Evolutionary conservation across 2,329 filamentous ascomycete genomes (phyloP).

Genomic region (Endoconidiophora polonica): DNA sequence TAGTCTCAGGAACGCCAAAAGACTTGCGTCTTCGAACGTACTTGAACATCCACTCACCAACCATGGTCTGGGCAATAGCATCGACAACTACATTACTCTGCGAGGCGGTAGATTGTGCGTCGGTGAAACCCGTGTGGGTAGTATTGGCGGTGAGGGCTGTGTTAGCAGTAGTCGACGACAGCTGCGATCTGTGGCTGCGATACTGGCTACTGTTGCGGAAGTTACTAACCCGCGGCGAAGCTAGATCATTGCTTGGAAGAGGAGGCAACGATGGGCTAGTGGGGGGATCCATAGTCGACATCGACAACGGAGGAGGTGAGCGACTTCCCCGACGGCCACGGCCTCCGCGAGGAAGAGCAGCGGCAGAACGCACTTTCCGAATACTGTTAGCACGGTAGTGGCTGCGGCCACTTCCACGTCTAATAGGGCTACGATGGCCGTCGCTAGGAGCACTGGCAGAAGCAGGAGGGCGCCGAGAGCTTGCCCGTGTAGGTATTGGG

Average conservation of each 20-base stretch:
- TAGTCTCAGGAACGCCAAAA: conserved; percentile 60
- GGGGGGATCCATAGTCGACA: conserved; percentile 43
- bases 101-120: conserved; percentile 32
- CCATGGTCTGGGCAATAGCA: conserved; percentile 94
- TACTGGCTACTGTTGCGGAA: conserved; percentile 23
- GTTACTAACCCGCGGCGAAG: conserved; percentile 29
- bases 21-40: conserved; percentile 78
- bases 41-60: conserved; percentile 94
- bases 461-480: conserved; percentile 58
- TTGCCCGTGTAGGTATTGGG: conserved; percentile 77
- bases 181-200: conserved; percentile 35
- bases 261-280: conserved; percentile 59
- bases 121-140: conserved; percentile 24
- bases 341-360: conserved; percentile 45
- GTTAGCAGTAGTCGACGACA: conserved; percentile 42
- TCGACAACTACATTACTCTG: conserved; percentile 80
- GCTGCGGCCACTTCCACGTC: conserved; percentile 31
- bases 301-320: conserved; percentile 49
- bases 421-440: conserved; percentile 60
- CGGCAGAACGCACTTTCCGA: conserved; percentile 73
- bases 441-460: conserved; percentile 52
- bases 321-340: conserved; percentile 34
- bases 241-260: conserved; percentile 49
- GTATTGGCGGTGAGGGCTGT: conserved; percentile 28
- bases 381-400: conserved; percentile 44